These are phyloP conservation scores for Dioscorea cayenensis DNA, from an alignment of 116 monocot species.

Conservation along the genomic window DNA sequence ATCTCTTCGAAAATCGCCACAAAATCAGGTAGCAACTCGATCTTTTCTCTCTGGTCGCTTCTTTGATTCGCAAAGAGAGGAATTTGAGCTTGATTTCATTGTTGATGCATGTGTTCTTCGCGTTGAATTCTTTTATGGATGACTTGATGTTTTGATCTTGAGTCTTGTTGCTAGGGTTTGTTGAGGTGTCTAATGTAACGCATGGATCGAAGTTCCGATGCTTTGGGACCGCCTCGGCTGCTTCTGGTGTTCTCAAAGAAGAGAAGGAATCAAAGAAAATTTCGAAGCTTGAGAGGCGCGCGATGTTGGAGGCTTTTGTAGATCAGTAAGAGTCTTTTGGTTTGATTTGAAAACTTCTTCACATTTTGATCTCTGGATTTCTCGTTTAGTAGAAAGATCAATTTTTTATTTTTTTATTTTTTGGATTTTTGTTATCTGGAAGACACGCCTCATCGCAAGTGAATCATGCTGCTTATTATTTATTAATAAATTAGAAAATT, in stretches of 20 bases:
- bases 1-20: neutral
- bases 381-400: neutral
- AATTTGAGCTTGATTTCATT: neutral
- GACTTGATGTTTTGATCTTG: neutral
- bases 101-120: neutral
- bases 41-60: neutral
- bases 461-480: neutral
- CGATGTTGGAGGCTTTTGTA: conserved; percentile 31
- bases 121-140: too few species aligned
- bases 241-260: conserved; percentile 12
- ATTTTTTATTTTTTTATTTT: neutral
- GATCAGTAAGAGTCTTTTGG: conserved; percentile 25
- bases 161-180: conserved; percentile 14
- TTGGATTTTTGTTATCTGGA: too few species aligned
- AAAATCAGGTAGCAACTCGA: neutral
- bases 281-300: conserved; percentile 30
- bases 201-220: conserved; percentile 8
- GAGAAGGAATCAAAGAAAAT: conserved; percentile 14
- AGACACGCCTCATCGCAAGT: neutral
- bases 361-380: neutral
- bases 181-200: conserved; percentile 8
- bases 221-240: conserved; percentile 24
- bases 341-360: neutral
- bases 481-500: neutral
- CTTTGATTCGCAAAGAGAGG: neutral